Evolutionary conservation across 2,329 filamentous ascomycete genomes (phyloP).

Genomic region (Penicillium sp.): DNA sequence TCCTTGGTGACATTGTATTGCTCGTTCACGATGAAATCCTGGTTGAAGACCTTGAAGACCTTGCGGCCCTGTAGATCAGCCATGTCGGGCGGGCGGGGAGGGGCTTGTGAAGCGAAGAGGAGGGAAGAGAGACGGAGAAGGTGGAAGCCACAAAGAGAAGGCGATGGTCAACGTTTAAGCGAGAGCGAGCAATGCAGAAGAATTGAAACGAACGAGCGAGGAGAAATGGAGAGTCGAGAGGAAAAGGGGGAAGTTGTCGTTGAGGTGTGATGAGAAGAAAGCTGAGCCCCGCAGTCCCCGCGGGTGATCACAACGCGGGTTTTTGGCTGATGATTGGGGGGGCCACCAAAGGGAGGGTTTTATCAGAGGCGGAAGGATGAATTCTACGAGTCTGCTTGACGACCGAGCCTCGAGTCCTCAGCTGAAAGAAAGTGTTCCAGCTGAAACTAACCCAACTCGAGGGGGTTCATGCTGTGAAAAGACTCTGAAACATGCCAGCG

Average conservation of each 20-base stretch:
- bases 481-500: background rate
- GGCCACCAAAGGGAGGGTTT: background rate
- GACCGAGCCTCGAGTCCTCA: background rate
- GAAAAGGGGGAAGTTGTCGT: conserved; percentile 20
- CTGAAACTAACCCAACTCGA: background rate
- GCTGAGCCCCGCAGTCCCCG: conserved; percentile 32
- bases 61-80: conserved; percentile 72
- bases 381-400: background rate
- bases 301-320: conserved; percentile 22
- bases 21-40: conserved; percentile 98
- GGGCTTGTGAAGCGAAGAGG: conserved; percentile 5
- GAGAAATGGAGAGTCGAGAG: background rate
- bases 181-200: background rate
- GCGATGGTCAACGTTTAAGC: background rate
- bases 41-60: conserved; percentile 99
- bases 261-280: conserved; percentile 28
- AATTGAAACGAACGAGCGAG: background rate
- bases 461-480: background rate
- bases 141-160: background rate
- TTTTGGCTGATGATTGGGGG: background rate
- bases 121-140: conserved; percentile 9
- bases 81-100: conserved; percentile 47
- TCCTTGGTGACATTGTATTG: conserved; percentile 99
- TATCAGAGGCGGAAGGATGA: background rate
- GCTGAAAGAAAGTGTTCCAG: background rate